Evolutionary conservation across 768 basidiomycete genomes (phyloP).

Genomic region (Suillus hirtellus): DNA sequence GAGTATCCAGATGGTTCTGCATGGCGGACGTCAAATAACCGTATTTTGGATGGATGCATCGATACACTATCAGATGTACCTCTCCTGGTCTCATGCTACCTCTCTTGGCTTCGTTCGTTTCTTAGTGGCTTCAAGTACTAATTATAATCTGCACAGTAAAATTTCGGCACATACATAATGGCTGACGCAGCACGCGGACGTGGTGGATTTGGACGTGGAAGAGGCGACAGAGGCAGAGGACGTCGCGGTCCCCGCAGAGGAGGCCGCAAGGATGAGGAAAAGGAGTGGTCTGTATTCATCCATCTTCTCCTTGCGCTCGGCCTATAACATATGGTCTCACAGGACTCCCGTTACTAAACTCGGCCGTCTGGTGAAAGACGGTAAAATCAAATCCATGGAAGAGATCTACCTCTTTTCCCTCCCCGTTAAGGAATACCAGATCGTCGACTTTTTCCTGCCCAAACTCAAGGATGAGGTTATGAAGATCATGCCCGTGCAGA

Average conservation of each 20-base stretch:
- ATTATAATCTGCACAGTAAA: constrained; percentile 30
- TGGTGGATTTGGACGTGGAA: constrained; percentile 87
- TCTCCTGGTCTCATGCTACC: not conserved
- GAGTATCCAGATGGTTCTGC: not conserved
- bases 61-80: constrained; percentile 41
- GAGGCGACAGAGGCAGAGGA: constrained; percentile 65
- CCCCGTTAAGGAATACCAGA: constrained; percentile 99
- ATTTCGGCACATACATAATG: constrained; percentile 46
- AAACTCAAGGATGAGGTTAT: constrained; percentile 99
- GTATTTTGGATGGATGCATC: constrained; percentile 50
- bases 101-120: constrained; percentile 3
- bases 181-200: constrained; percentile 92
- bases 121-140: constrained; percentile 17
- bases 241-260: constrained; percentile 88
- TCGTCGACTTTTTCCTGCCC: constrained; percentile 99
- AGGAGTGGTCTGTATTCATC: constrained; percentile 80
- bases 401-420: constrained; percentile 99
- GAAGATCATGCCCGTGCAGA: constrained; percentile 99
- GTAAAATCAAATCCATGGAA: constrained; percentile 99
- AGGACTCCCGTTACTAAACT: constrained; percentile 99
- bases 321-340: constrained; percentile 15
- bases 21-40: not conserved
- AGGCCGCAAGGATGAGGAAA: constrained; percentile 99
- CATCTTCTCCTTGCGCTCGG: constrained; percentile 6
- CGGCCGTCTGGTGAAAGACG: constrained; percentile 98